Base-by-base conservation (phyloP, 257 asterid genomes). In the Handroanthus guayacan region DNA sequence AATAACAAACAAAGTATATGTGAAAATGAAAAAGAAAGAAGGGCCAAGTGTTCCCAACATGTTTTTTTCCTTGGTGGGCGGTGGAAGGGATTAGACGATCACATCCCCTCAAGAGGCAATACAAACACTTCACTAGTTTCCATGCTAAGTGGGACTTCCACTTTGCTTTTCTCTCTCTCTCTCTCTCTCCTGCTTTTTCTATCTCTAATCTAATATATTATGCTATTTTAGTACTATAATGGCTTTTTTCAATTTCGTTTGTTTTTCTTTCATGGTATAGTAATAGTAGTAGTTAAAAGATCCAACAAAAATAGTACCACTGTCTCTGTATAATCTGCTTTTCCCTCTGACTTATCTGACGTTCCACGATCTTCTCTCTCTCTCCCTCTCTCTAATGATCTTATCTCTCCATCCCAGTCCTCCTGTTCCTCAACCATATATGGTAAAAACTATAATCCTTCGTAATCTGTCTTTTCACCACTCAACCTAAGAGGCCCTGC, bases 391-490 rank as follows among this genome's bases (percentile, higher is more conserved):
- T 71, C 88, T 67, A 75, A 85, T 83, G 83, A 88, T 90, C 96
- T 92, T 90, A 88, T 92, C 96, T 92, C 96, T 80, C 85, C 89
- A 83, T 82, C 80, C 80, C 76, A 50, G 54, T 41, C 8, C 43
- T 62, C 83, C 37, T 76, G 76, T 67, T 67, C 60, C 81, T 62
- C 87, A 68, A 67, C 87, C 85, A 80, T 75, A 54, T 85, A 85
- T 89, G 87, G 93, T 50, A 89, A 85, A 89, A 81, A 79, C 87
- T 85, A 85, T 70, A 78, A 74, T 58, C 82, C 80, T 61, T 68
- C 79, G 62, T 62, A 57, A 37, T 67, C 89, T 76, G 89, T 85
- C 94, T 81, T 85, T 80, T 86, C 94, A 82, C 78, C 72, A 65
- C 77, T 80, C 17, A 45, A 62, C 72, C 84, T 77, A 57, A 60